A percentile compares a stretch with the other conserved stretches of the same genome.
phyloP scores from a whole-genome alignment of 192 early-diverging fungal genomes.

The Mortierella alpina region DNA sequence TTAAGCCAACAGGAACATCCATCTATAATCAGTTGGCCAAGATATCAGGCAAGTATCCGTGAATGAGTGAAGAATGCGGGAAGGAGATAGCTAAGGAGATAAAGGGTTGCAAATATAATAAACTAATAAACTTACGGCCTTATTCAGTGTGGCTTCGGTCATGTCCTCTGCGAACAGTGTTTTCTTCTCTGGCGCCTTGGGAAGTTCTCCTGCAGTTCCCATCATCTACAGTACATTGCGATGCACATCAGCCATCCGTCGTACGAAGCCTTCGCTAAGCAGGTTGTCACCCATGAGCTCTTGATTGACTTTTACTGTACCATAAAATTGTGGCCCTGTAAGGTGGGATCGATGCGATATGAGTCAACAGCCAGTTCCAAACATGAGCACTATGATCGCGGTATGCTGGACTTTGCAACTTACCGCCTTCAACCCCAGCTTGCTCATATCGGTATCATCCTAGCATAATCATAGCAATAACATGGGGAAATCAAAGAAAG shows the following conservation, averaged over 20 bases:
- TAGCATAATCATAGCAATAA: constrained; percentile 18
- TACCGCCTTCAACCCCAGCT: constrained; percentile 82
- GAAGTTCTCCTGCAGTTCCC: constrained; percentile 95
- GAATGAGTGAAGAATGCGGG: too few relatives aligned
- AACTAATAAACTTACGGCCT: constrained; percentile 70
- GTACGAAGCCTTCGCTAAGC: too few relatives aligned
- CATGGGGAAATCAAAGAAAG: not conserved
- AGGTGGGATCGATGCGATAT: not conserved
- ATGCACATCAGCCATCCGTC: not conserved
- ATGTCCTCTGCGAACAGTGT: constrained; percentile 92
- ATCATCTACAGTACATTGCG: constrained; percentile 76
- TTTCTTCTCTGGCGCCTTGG: constrained; percentile 79
- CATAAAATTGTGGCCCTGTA: constrained; percentile 49
- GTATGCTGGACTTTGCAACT: not conserved
- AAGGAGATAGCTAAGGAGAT: not conserved
- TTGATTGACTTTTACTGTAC: constrained; percentile 5
- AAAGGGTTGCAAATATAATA: not conserved
- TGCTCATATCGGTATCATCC: constrained; percentile 82
- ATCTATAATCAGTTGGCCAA: constrained; percentile 60
- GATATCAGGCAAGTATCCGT: not conserved
- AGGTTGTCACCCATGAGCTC: not conserved
- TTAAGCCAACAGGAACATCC: constrained; percentile 89
- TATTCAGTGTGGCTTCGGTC: constrained; percentile 85
- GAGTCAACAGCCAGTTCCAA: too few relatives aligned
- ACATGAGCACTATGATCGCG: too few relatives aligned